phyloP scores from a whole-genome alignment of 2,329 filamentous ascomycete species.

The Cladophialophora bantiana region DNA sequence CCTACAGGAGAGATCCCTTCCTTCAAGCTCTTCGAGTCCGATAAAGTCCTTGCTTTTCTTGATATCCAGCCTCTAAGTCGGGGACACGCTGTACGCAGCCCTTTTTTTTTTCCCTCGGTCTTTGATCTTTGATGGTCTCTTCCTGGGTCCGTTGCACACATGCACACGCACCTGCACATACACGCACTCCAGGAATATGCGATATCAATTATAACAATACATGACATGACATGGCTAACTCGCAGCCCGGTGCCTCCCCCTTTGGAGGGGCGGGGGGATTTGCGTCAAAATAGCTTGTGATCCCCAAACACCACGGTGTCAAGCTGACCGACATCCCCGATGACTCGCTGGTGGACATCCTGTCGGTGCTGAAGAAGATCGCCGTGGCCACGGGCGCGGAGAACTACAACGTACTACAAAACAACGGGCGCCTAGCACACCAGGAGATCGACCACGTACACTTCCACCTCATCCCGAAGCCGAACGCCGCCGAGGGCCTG shows the following conservation, averaged over 20 bases:
- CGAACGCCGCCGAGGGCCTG: slow-evolving; percentile 80
- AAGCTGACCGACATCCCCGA: slow-evolving; percentile 95
- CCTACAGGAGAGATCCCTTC: slow-evolving; percentile 88
- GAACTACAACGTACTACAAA: slow-evolving; percentile 95
- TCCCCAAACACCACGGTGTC: slow-evolving; percentile 91
- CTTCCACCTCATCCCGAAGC: slow-evolving; percentile 98
- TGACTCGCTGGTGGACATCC: slow-evolving; percentile 79
- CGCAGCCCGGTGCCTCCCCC: background rate
- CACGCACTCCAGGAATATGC: too few relatives aligned
- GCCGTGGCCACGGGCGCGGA: slow-evolving; percentile 75
- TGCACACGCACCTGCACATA: too few relatives aligned
- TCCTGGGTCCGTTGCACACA: background rate
- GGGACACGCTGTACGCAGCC: slow-evolving; percentile 77
- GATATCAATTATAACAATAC: too few relatives aligned
- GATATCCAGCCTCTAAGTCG: slow-evolving; percentile 90
- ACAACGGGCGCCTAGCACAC: slow-evolving; percentile 91
- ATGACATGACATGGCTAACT: background rate
- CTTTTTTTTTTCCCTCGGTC: slow-evolving; percentile 5
- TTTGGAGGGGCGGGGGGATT: background rate
- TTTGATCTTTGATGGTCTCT: background rate
- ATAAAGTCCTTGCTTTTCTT: slow-evolving; percentile 93
- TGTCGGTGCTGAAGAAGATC: slow-evolving; percentile 88
- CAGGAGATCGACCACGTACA: slow-evolving; percentile 94
- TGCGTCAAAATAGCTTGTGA: slow-evolving; percentile 73
- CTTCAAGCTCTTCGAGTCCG: slow-evolving; percentile 94